Evolutionary conservation across 768 basidiomycete genomes (phyloP), one percentile per base, ranked within the genome.

Genomic region (Cystobasidium ongulense): DNA sequence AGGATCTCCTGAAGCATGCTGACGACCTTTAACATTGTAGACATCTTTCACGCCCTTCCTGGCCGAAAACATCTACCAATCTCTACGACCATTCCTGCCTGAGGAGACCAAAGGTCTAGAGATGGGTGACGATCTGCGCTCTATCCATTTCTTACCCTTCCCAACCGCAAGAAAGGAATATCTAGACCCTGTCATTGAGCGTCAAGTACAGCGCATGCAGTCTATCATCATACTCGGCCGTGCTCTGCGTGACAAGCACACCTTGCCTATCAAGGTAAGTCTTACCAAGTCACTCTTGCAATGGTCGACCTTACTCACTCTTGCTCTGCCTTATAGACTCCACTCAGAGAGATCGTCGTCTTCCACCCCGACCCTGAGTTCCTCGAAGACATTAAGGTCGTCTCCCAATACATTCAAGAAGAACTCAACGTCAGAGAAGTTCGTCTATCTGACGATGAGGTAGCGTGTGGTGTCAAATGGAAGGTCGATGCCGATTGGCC

Each of bases 31-130:
- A 33, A 15, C 46, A 21, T 61, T 67, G 63, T 36, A 95, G 94
- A 95, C 95, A 0, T 94, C 96, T 8, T 99, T 96, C 82, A 97
- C 94, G 10, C 96, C 96, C 0, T 98, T 97, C 87, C 84, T 98
- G 80, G 94, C 93, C 7, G 96, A 99, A 82, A 96, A 89, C 82
- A 84, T 98, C 74, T 98, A 97, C 81, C 96, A 98, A 80, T 87
- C 90, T 38, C 85, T 98, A 46, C 87, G 88, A 57, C 83, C 83
- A n/a, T 95, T 87, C 83, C 90, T 95, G 76, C 91, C 92, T 0
- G 87, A 87, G 74, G 86, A 90, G 76, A 85, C 87, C 23, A 80
- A 83, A 1, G 70, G 75, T 1, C 78, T 80, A 61, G 78, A 79
- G 31, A 85, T 85, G 21, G 86, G 86, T 1, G 80, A 82, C 67